Evolutionary conservation across 805 yeast species (phyloP).

Genomic region (Candida loeiensis): DNA sequence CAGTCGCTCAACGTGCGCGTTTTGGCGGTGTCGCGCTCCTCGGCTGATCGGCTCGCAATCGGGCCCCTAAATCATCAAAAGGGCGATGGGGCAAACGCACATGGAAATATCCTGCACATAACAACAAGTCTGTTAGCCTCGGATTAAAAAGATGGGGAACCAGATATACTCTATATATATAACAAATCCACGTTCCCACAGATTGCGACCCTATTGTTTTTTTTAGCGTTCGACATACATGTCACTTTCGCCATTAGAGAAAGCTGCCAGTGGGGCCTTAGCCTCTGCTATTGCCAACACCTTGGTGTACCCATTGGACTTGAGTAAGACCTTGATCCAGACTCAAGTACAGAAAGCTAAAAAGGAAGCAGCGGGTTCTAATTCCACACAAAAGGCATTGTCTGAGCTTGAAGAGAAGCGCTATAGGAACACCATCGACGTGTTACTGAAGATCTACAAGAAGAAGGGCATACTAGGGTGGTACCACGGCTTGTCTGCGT

Average conservation of each 20-base stretch:
- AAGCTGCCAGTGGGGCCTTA: constrained; percentile 77
- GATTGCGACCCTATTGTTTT: too few species aligned
- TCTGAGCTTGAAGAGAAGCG: constrained; percentile 23
- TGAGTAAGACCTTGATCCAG: constrained; percentile 73
- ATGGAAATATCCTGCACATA: constrained; percentile 6
- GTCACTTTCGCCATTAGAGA: constrained; percentile 66
- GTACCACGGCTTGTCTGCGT: constrained; percentile 68
- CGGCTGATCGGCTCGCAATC: constrained; percentile 2
- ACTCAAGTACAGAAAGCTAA: constrained; percentile 49
- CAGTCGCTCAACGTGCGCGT: too few species aligned
- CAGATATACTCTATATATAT: constrained; percentile 3
- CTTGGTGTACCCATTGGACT: constrained; percentile 75
- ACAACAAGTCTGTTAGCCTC: constrained; percentile 3
- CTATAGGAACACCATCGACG: constrained; percentile 61
- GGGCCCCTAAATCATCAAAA: not conserved
- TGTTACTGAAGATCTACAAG: constrained; percentile 53
- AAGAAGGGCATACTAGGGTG: constrained; percentile 64
- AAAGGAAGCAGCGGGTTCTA: constrained; percentile 7
- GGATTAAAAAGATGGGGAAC: constrained; percentile 8
- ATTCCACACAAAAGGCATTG: constrained; percentile 13
- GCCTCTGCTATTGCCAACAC: constrained; percentile 80
- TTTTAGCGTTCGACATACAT: constrained; percentile 19
- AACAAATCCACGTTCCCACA: constrained; percentile 2
- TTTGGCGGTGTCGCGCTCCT: too few species aligned
- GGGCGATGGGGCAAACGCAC: not conserved